Evolutionary conservation across 352 stramenopile species (phyloP), one percentile per base, ranked within the genome.

Genomic region (Pythium aristosporum): DNA sequence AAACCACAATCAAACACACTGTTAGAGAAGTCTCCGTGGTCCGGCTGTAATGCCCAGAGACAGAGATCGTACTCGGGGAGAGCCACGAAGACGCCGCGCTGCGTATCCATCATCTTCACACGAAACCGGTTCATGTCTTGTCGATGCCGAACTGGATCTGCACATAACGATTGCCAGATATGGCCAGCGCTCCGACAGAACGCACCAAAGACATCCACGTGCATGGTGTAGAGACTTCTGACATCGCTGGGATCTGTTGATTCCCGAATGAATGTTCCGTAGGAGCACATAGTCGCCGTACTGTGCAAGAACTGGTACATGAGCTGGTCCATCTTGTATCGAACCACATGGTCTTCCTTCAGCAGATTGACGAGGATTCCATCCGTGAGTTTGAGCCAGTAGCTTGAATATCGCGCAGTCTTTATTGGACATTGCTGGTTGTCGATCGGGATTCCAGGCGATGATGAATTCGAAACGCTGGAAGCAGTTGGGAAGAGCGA

Each of bases 351-450:
- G 34, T 82, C 73, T 30, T 81, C 60, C 11, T 74, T 72, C 18
- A 89, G 66, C 6, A 92, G 4, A 50, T 86, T 79, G 56, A 66
- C 79, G 21, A 88, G 72, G 42, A 92, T 77, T 12, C 68, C 77
- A 71, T 94, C 85, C 0, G 83, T 89, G 13, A 94, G 58, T 61
- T 80, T 72, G 6, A 88, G 32, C 85, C 85, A 94, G 47, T 82
- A 92, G 51, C 82, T 80, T 18, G 80, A 81, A 59, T 90, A 79
- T 36, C 37, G 48, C 34, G 34, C 42, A 4, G 8, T 41, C 9
- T 32, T 37, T 8, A 49, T 12, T 16, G 9, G 7, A 5, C 8
- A 11, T 23, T 11, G 2, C 10, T 36, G 9, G 9, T 28, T 25
- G 41, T 57, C 11, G 34, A 10, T 20, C 2, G 12, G 50, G 37